A percentile compares a stretch with the other conserved stretches of the same genome.
phyloP scores from a whole-genome alignment of 169 alveolate genomes.

The Condylostoma magnum region DNA sequence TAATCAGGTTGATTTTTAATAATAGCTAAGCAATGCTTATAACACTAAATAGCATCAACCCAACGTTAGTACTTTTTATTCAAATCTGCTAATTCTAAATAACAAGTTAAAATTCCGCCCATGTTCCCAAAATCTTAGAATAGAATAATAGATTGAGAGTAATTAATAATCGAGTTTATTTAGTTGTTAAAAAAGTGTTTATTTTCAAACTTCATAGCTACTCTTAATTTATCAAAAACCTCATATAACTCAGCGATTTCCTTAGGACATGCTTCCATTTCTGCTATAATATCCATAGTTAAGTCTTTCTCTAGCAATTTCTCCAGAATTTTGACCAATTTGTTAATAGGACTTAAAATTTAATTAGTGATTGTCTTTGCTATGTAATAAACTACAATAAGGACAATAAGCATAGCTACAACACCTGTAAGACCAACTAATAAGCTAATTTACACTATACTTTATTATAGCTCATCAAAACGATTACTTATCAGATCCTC shows the following conservation, averaged over 20 bases:
- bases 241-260: slow-evolving; percentile 5
- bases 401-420: neutral
- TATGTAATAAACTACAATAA: neutral
- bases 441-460: neutral
- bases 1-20: too few species aligned
- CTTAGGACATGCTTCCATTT: slow-evolving; percentile 17
- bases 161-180: slow-evolving; percentile 14
- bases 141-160: slow-evolving; percentile 24
- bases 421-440: slow-evolving; percentile 5
- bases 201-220: neutral
- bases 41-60: too few species aligned
- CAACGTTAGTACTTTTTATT: too few species aligned
- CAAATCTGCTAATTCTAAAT: neutral
- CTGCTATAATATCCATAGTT: neutral
- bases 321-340: neutral
- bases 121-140: neutral
- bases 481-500: slow-evolving; percentile 1
- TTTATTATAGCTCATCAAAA: slow-evolving; percentile 13
- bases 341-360: slow-evolving; percentile 1
- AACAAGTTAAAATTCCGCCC: neutral
- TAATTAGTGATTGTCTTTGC: neutral
- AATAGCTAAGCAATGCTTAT: too few species aligned
- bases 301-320: neutral
- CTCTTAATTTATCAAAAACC: slow-evolving; percentile 11
- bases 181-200: neutral